A percentile compares a stretch with the other conserved stretches of the same genome.
These are phyloP conservation scores for Takashimella tepidaria DNA, from an alignment of 1,284 basidiomycete species.

Conservation along the genomic window DNA sequence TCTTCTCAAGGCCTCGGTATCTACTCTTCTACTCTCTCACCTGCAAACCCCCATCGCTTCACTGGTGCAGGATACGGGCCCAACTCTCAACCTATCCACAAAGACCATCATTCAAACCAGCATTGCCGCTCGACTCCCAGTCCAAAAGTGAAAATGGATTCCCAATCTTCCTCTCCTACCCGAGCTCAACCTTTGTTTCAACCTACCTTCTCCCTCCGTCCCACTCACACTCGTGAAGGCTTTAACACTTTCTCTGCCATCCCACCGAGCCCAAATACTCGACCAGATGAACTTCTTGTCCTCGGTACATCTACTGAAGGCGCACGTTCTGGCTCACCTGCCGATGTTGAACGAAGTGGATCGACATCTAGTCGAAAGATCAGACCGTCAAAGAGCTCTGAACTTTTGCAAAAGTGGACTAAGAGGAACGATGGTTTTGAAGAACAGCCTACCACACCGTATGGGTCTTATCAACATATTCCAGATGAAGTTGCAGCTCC, in stretches of 20 bases:
- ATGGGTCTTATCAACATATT: background rate
- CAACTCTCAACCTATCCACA: background rate
- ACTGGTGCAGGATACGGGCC: conserved; percentile 19
- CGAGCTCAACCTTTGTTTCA: conserved; percentile 10
- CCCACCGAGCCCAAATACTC: conserved; percentile 11
- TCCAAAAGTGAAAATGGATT: background rate
- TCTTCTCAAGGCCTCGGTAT: conserved; percentile 32
- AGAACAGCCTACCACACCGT: conserved; percentile 4
- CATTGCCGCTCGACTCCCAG: background rate
- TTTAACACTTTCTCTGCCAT: conserved; percentile 27
- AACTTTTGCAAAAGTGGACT: conserved; percentile 23
- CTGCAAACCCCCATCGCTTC: conserved; percentile 7
- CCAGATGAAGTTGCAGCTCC: background rate
- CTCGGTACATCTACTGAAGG: too few relatives aligned
- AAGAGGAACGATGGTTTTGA: conserved; percentile 14
- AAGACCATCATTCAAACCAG: too few relatives aligned
- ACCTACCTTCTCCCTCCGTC: conserved; percentile 26
- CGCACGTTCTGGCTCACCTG: background rate
- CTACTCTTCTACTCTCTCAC: conserved; percentile 23
- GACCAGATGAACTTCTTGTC: background rate
- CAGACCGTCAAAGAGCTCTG: conserved; percentile 14
- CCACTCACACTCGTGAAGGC: conserved; percentile 23
- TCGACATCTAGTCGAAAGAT: background rate
- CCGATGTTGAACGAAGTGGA: background rate
- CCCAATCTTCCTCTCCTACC: background rate